These are phyloP conservation scores for Gloeophyllum trabeum DNA, from an alignment of 768 basidiomycete genomes.

Conservation along the genomic window DNA sequence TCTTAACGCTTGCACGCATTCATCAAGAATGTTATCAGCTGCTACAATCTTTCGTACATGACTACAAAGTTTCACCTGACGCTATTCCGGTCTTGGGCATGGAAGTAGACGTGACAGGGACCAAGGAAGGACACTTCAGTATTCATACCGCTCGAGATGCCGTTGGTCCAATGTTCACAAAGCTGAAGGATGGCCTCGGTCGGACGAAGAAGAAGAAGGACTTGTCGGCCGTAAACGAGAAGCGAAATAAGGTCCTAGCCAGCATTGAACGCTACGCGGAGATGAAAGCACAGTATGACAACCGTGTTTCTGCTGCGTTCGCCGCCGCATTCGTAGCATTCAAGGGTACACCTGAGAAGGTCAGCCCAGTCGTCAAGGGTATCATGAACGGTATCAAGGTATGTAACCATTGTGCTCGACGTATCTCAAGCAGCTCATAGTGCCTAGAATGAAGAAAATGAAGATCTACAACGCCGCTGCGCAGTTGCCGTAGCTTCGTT, in stretches of 20 bases:
- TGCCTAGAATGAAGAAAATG: constrained; percentile 75
- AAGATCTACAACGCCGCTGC: constrained; percentile 80
- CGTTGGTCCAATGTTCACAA: constrained; percentile 57
- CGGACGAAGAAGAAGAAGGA: constrained; percentile 76
- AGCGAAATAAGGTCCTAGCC: constrained; percentile 51
- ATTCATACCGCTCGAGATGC: constrained; percentile 67
- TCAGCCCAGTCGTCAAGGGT: constrained; percentile 92
- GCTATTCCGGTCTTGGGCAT: constrained; percentile 71
- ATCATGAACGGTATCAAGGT: constrained; percentile 98
- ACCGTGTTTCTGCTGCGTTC: constrained; percentile 80
- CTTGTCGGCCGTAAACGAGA: constrained; percentile 62
- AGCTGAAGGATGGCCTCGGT: constrained; percentile 64
- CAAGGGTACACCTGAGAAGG: constrained; percentile 78
- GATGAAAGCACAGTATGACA: constrained; percentile 77
- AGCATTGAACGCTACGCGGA: constrained; percentile 75
- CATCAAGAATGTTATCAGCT: constrained; percentile 70
- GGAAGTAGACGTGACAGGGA: constrained; percentile 67
- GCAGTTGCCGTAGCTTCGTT: constrained; percentile 82
- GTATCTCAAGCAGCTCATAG: neutral
- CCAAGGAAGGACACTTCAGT: constrained; percentile 58
- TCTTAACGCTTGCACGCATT: constrained; percentile 67
- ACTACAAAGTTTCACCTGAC: constrained; percentile 76
- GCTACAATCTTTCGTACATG: constrained; percentile 72
- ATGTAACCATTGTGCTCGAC: constrained; percentile 8
- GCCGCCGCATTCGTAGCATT: constrained; percentile 89